Base-by-base conservation (phyloP, 768 basidiomycete species). In the Lentinus brumalis region DNA sequence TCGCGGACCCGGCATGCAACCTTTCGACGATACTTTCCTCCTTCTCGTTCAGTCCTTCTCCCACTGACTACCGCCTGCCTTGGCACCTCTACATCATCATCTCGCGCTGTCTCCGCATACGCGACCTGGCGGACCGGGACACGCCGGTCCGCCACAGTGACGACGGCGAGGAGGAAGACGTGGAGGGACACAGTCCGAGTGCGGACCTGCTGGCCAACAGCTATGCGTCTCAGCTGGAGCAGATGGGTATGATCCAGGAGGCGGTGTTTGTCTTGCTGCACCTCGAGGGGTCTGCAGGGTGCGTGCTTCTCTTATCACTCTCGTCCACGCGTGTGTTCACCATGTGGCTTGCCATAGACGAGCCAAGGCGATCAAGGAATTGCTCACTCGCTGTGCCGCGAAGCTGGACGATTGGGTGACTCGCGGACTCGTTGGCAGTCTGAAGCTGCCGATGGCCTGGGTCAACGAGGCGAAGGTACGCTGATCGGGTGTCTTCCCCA, bases 31-130 rank as follows among this genome's bases (percentile, higher is more conserved):
- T 87, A 3, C 84, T 96, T 9, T 75, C 82, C 11, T 89, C 95
- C 0, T 76, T 87, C 8, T 91, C 91, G 26, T 93, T 91, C 65
- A 83, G 86, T 1, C 75, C 89, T 2, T 88, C 86, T 6, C 88
- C 89, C 0, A 73, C 86, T n/a, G 94, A 96, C 71, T 88, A 86
- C 71, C 85, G 93, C 21, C 77, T 97, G 57, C 82, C 91, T 7
- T 99, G 96, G 96, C 94, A 98, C 74, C 70, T 98, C 38, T 98
- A 96, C 72, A 84, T 94, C 56, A 78, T 98, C 38, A 77, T 98
- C 50, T 90, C 94, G 15, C 83, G 89, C 29, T 91, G 89, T 61
- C 86, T 97, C 76, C 81, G 88, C 30, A 76, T 90, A 40, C 84
- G 95, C 21, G 96, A 98, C 71, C 91, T 96, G 66, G 84, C 86